Base-by-base conservation (phyloP, 129 eudicot species). In the Mikania micrantha region DNA sequence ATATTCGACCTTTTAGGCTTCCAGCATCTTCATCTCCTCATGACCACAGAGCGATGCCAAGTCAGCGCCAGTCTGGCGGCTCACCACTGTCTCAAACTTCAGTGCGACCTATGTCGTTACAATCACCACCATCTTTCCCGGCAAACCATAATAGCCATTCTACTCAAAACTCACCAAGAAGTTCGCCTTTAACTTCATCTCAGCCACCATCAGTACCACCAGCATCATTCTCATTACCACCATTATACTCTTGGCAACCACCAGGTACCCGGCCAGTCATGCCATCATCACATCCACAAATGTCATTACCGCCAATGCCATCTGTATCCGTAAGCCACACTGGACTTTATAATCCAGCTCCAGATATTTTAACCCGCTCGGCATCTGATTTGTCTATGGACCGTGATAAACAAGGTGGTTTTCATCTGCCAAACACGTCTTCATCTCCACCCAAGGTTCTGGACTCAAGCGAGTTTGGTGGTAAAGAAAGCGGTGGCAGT, bases 1-100 rank as follows among this genome's bases (percentile, higher is more conserved):
- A 89, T 67, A 77, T 90, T 66, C 90, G 77, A 27, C 81, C 84
- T 15, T 84, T 77, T 67, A 77, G 79, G 66, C 78, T 79, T 25
- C 50, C 86, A 40, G 24, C 76, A 15, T 41, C 76, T 1, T 6
- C 21, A 2, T 42, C 87, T 53, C 64, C 81, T 25, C 54, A 67
- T 52, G 76, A 32, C 32, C 40, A 64, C 13, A 71, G 64, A n/a
- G 54, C 15, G 67, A 60, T 74, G 57, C 77, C 81, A 32, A 15
- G 75, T 80, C 92, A 77, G 54, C 85, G 31, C 21, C 19, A 21
- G 20, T 69, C 83, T 20, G 60, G 32, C 35, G 27, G 73, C 56
- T 41, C 69, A 49, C 70, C 68, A 4, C 9, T 52, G 1, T 48
- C 78, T 7, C 84, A 78, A 25, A 35, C 66, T 48, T 49, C 75